Conservation (phyloP, 768 basidiomycete genomes). For the Calvatia gigantea region DNA sequence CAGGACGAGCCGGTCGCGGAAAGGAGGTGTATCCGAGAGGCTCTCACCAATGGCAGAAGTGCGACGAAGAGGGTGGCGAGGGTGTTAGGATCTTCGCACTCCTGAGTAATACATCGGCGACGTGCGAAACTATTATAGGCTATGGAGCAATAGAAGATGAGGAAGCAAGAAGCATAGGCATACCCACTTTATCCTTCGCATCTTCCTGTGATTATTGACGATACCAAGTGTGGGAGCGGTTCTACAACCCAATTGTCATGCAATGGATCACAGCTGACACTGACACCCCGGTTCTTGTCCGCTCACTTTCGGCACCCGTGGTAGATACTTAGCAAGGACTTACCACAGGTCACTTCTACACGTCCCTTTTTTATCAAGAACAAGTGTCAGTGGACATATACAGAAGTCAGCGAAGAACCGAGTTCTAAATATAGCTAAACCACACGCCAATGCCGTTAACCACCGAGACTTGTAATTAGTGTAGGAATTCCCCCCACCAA, state of each 20-base stretch:
- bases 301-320: not conserved
- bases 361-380: not conserved
- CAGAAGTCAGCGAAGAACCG: not conserved
- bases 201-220: not conserved
- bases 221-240: not conserved
- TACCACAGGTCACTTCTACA: not conserved
- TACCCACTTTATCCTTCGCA: not conserved
- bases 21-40: not conserved
- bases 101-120: not conserved
- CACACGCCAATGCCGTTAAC: not conserved
- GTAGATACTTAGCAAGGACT: not conserved
- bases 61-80: not conserved
- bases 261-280: too few species aligned
- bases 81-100: not conserved
- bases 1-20: not conserved
- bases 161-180: not conserved
- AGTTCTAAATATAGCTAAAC: not conserved
- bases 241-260: not conserved
- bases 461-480: not conserved
- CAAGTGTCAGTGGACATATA: not conserved
- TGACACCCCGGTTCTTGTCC: too few species aligned
- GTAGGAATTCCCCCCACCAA: not conserved
- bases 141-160: not conserved
- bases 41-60: not conserved
- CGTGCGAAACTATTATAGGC: not conserved